Percentiles rank a stretch among this genome's conserved stretches.
Evolutionary conservation across 1,284 basidiomycete species (phyloP).

Genomic region (Pholiota adiposa): DNA sequence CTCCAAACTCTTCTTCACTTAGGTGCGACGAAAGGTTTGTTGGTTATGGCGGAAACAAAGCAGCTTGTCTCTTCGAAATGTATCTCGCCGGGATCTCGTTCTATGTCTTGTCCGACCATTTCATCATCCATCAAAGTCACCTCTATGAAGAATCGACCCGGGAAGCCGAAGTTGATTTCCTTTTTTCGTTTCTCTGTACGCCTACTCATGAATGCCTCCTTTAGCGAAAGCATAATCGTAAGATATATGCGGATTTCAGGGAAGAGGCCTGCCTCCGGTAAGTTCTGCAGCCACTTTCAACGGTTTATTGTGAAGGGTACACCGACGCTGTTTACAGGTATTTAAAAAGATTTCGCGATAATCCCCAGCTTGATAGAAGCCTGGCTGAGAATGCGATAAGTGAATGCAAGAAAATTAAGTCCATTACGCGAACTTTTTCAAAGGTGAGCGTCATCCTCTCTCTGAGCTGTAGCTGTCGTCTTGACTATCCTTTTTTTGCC

Average conservation of each 20-base stretch:
- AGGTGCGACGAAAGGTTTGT: slow-evolving; percentile 89
- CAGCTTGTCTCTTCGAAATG: slow-evolving; percentile 56
- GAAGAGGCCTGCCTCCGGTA: slow-evolving; percentile 75
- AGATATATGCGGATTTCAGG: slow-evolving; percentile 76
- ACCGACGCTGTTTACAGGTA: slow-evolving; percentile 40
- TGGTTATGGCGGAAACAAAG: slow-evolving; percentile 75
- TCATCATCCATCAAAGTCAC: slow-evolving; percentile 85
- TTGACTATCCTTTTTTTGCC: neutral
- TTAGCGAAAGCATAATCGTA: slow-evolving; percentile 77
- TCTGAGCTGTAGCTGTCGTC: neutral
- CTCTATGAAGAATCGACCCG: slow-evolving; percentile 76
- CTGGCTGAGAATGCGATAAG: slow-evolving; percentile 57
- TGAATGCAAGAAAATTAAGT: slow-evolving; percentile 68
- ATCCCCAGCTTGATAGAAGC: slow-evolving; percentile 50
- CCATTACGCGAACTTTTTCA: slow-evolving; percentile 26
- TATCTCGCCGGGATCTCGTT: slow-evolving; percentile 65
- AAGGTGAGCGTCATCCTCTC: slow-evolving; percentile 11
- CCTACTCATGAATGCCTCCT: slow-evolving; percentile 3
- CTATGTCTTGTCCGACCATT: slow-evolving; percentile 84
- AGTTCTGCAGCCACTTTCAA: slow-evolving; percentile 6
- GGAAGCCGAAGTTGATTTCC: slow-evolving; percentile 58
- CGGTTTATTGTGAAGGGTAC: neutral
- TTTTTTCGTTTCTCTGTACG: neutral
- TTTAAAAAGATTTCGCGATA: slow-evolving; percentile 54
- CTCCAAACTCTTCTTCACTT: slow-evolving; percentile 4